Percentiles rank a stretch among this genome's conserved stretches.
Evolutionary conservation across 129 eudicot species (phyloP).

Genomic region (Logfia minima): DNA sequence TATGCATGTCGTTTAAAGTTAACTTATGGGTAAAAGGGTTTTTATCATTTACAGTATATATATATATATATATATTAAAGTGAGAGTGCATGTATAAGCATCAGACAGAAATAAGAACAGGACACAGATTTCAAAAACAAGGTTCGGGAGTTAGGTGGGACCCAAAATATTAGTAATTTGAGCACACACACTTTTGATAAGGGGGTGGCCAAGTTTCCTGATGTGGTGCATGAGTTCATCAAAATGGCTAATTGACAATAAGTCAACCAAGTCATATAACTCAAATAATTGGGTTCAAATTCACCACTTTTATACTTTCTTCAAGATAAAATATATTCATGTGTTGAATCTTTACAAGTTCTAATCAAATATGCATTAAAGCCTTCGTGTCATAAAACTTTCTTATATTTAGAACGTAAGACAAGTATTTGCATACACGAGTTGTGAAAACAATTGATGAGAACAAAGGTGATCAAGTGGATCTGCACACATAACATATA

Average conservation of each 20-base stretch:
- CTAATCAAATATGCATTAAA: not conserved
- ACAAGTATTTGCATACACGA: not conserved
- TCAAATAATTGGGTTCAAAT: slow-evolving; percentile 36
- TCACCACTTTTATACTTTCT: slow-evolving; percentile 19
- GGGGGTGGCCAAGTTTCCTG: slow-evolving; percentile 34
- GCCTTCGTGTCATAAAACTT: not conserved
- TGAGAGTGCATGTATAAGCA: not conserved
- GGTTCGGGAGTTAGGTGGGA: slow-evolving; percentile 22
- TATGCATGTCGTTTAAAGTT: slow-evolving; percentile 13
- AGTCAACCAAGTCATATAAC: slow-evolving; percentile 21
- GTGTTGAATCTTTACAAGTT: not conserved
- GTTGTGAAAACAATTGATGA: not conserved
- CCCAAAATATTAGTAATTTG: slow-evolving; percentile 25
- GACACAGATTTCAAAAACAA: slow-evolving; percentile 18
- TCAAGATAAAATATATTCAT: slow-evolving; percentile 12
- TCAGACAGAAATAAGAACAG: slow-evolving; percentile 1
- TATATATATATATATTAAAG: not conserved
- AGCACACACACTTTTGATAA: slow-evolving; percentile 24
- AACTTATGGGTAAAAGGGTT: slow-evolving; percentile 1
- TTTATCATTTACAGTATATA: not conserved
- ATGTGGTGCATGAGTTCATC: slow-evolving; percentile 27
- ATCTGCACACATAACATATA: not conserved
- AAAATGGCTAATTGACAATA: slow-evolving; percentile 24
- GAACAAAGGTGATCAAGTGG: not conserved
- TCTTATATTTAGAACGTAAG: not conserved